phyloP scores from a whole-genome alignment of 2,329 filamentous ascomycete genomes.

The Alternaria gaisen region DNA sequence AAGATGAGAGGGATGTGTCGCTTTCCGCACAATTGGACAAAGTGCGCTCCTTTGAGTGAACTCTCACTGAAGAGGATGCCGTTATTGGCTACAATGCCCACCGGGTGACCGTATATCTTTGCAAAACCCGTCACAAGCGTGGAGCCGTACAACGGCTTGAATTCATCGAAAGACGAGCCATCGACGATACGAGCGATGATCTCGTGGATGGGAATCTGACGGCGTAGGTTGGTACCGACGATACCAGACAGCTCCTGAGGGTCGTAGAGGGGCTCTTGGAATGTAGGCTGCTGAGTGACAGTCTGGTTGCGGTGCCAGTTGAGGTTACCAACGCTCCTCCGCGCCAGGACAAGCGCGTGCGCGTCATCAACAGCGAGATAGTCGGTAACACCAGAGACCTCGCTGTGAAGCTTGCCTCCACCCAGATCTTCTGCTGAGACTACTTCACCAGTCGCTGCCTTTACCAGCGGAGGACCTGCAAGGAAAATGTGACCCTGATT shows the following conservation, averaged over 20 bases:
- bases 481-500: constrained; percentile 98
- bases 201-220: constrained; percentile 85
- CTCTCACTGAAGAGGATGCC: constrained; percentile 92
- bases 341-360: constrained; percentile 85
- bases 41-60: constrained; percentile 93
- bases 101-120: constrained; percentile 84
- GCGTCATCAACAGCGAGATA: constrained; percentile 95
- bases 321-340: constrained; percentile 84
- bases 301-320: constrained; percentile 75
- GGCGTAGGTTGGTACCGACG: constrained; percentile 86
- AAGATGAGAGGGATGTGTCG: constrained; percentile 90
- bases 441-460: constrained; percentile 92
- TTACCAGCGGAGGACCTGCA: constrained; percentile 91
- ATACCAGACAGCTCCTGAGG: constrained; percentile 85
- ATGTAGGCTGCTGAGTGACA: constrained; percentile 52
- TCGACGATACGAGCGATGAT: constrained; percentile 94
- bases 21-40: constrained; percentile 93
- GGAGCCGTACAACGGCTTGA: constrained; percentile 89
- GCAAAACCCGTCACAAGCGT: constrained; percentile 92
- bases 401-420: constrained; percentile 87
- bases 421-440: constrained; percentile 91
- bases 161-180: constrained; percentile 88
- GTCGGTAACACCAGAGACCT: constrained; percentile 91
- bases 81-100: constrained; percentile 95
- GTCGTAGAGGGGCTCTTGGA: constrained; percentile 81